These are phyloP conservation scores for Cryptococcus wingfieldii DNA, from an alignment of 1,284 basidiomycete genomes.

Conservation along the genomic window DNA sequence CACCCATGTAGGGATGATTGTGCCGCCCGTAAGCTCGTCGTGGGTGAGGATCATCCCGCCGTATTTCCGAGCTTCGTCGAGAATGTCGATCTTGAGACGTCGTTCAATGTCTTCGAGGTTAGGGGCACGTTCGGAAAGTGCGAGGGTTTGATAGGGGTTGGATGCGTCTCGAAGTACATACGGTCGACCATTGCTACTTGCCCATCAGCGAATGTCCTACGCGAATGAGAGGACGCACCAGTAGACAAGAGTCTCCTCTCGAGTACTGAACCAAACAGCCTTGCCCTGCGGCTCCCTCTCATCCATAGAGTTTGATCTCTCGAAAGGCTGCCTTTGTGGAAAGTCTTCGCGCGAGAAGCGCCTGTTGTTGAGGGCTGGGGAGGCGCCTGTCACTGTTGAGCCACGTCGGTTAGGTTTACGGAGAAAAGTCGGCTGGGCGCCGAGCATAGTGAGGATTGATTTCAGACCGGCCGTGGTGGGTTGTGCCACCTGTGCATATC, in stretches of 20 bases:
- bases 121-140: conserved; percentile 84
- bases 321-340: background rate
- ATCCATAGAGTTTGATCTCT: background rate
- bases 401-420: conserved; percentile 1
- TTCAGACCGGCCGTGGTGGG: conserved; percentile 89
- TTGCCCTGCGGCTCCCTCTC: conserved; percentile 25
- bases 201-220: background rate
- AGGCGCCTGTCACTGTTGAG: conserved; percentile 1
- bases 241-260: conserved; percentile 50
- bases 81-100: conserved; percentile 85
- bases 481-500: conserved; percentile 61
- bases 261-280: conserved; percentile 54
- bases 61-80: conserved; percentile 80
- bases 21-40: conserved; percentile 67
- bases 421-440: conserved; percentile 61
- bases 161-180: conserved; percentile 93
- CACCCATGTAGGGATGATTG: conserved; percentile 91
- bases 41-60: conserved; percentile 91
- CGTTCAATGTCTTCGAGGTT: conserved; percentile 94
- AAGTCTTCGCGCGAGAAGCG: conserved; percentile 14
- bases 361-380: background rate
- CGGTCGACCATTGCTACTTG: conserved; percentile 74
- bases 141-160: conserved; percentile 73
- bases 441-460: conserved; percentile 82
- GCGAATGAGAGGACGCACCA: conserved; percentile 20